Evolutionary conservation across 257 asterid species (phyloP), one percentile per base, ranked within the genome.

Genomic region (Henckelia pumila): DNA sequence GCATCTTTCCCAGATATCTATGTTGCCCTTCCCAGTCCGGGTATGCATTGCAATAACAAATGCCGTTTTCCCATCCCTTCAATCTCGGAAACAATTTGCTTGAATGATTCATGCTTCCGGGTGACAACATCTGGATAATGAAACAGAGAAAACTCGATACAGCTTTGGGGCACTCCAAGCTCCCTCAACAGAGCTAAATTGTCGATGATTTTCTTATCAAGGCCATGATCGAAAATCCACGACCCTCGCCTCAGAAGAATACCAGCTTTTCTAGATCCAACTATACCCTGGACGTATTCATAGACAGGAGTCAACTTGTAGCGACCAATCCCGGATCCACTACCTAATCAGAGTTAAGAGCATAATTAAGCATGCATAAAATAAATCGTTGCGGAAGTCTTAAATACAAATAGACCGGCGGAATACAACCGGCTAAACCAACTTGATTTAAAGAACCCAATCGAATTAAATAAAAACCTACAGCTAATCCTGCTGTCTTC

Each of bases 151-250:
- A 49, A 57, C 32, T 24, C 20, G 23, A 69, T 61, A 19, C 28
- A 47, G 11, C 20, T 1, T 9, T 21, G 2, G 23, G 69, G 78
- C 25, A 75, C 76, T 30, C 74, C 81, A 5, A 72, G 5, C 53
- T 62, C 76, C 62, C 72, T 60, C 64, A 79, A 67, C 6, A 40
- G 20, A 10, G 67, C 72, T 22, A 79, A 66, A 69, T 76, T 79
- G 0, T 76, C 74, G 8, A 52, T 13, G 8, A 73, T 0, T 30
- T 23, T 72, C 62, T 53, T 24, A 19, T 50, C 53, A 5, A 59
- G 32, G 32, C 68, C 67, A n/a, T 56, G 3, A 66, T 23, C 6
- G 3, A 72, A 76, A 61, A 33, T 0, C 70, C 72, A 57, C 0
- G 75, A 67, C 16, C 77, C 72, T 10, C 67, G 56, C 55, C 61